A percentile compares a stretch with the other conserved stretches of the same genome.
Conservation (phyloP, 148 eudicot genomes). For the Camellia granthamiana region DNA sequence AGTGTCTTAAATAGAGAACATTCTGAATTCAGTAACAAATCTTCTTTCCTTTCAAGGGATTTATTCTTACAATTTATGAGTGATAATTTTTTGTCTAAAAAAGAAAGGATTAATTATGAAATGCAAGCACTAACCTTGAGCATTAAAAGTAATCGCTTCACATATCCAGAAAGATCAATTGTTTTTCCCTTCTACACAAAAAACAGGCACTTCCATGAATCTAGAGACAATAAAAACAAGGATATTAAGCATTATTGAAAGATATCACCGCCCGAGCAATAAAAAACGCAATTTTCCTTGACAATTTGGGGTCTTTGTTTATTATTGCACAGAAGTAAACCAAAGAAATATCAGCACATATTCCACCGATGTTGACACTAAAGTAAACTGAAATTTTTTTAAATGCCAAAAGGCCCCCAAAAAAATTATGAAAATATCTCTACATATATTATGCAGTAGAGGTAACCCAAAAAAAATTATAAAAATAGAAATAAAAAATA, state of each 20-base stretch:
- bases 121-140: neutral
- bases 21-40: neutral
- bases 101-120: neutral
- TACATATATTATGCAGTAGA: neutral
- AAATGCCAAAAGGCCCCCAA: neutral
- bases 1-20: neutral
- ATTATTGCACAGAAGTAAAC: neutral
- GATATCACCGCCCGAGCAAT: neutral
- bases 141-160: neutral
- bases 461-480: neutral
- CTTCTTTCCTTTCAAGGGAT: neutral
- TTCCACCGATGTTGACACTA: neutral
- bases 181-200: neutral
- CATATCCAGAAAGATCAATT: neutral
- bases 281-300: neutral
- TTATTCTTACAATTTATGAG: neutral
- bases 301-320: slow-evolving; percentile 9
- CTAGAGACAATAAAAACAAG: neutral
- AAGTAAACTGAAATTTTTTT: neutral
- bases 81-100: neutral
- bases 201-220: neutral
- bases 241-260: neutral
- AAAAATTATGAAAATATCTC: neutral
- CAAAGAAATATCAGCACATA: neutral
- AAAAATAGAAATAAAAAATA: neutral